phyloP scores from a whole-genome alignment of 2,329 filamentous ascomycete species.

The Ceratocystis diversiconidia region DNA sequence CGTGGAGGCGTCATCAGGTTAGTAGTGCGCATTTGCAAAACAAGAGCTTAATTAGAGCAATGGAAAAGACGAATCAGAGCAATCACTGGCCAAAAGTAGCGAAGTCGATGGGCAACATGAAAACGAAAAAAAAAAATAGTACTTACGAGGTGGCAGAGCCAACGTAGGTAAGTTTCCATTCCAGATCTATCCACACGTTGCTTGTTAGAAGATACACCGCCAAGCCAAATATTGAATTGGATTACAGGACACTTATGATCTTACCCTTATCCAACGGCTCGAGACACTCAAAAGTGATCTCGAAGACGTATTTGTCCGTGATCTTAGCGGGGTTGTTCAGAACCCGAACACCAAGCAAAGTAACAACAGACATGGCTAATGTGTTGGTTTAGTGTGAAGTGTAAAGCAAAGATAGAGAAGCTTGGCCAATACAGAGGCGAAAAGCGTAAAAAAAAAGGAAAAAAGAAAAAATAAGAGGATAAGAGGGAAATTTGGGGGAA shows the following conservation, averaged over 20 bases:
- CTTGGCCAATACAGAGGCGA: background rate
- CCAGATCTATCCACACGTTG: constrained; percentile 52
- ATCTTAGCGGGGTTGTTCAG: constrained; percentile 95
- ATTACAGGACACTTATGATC: constrained; percentile 17
- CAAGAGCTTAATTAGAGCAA: constrained; percentile 19
- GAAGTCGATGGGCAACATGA: constrained; percentile 5
- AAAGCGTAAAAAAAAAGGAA: background rate
- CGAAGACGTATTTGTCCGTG: constrained; percentile 84
- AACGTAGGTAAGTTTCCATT: constrained; percentile 99
- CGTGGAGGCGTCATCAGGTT: background rate
- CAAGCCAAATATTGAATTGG: background rate
- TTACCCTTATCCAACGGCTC: constrained; percentile 85
- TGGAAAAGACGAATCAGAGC: constrained; percentile 17
- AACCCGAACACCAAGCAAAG: constrained; percentile 86
- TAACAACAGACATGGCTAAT: constrained; percentile 74
- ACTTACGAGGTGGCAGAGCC: constrained; percentile 92
- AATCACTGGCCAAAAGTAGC: background rate
- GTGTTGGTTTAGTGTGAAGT: constrained; percentile 3
- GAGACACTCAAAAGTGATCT: constrained; percentile 97
- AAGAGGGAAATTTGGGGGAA: background rate
- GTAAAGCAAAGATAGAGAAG: constrained; percentile 10
- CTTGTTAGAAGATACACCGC: constrained; percentile 19
- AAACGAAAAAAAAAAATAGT: constrained; percentile 17
- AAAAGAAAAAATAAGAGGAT: background rate
- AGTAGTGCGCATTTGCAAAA: constrained; percentile 18